Evolutionary conservation across 768 basidiomycete species (phyloP).

Genomic region (Tulasnella sp.): DNA sequence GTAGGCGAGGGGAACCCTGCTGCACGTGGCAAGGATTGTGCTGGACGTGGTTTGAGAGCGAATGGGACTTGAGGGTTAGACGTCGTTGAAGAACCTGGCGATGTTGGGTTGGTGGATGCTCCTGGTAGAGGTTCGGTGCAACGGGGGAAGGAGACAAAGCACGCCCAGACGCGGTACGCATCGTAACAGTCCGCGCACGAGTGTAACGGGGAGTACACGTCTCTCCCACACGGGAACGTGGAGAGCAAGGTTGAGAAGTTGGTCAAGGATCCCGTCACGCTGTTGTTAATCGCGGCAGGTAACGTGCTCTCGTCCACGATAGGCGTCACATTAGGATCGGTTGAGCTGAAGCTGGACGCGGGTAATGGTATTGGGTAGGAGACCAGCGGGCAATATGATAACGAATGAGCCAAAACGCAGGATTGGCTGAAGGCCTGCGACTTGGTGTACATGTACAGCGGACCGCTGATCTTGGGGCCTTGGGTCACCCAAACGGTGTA

Average conservation of each 20-base stretch:
- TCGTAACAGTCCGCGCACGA: conserved; percentile 74
- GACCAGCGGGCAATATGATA: conserved; percentile 74
- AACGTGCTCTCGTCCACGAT: conserved; percentile 43
- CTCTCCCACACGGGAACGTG: conserved; percentile 78
- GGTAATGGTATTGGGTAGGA: conserved; percentile 73
- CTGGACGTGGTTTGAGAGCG: not conserved
- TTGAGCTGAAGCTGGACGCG: conserved; percentile 49
- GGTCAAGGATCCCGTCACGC: conserved; percentile 61
- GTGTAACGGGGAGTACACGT: conserved; percentile 76
- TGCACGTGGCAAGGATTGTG: conserved; percentile 44
- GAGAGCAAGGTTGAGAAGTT: conserved; percentile 76
- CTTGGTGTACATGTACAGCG: conserved; percentile 76
- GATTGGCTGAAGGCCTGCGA: conserved; percentile 64
- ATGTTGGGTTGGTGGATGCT: not conserved
- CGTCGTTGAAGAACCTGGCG: conserved; percentile 37
- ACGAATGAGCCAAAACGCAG: conserved; percentile 69
- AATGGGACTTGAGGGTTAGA: conserved; percentile 6
- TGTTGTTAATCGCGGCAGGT: conserved; percentile 52
- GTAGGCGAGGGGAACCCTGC: conserved; percentile 57
- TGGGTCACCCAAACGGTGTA: conserved; percentile 71
- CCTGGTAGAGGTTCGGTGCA: conserved; percentile 57
- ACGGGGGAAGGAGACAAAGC: conserved; percentile 70
- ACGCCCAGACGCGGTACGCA: conserved; percentile 79
- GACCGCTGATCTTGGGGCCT: conserved; percentile 61
- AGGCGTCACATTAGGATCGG: conserved; percentile 52